Evolutionary conservation across 352 stramenopile genomes (phyloP), one percentile per base, ranked within the genome.

Genomic region (Bremia lactucae): DNA sequence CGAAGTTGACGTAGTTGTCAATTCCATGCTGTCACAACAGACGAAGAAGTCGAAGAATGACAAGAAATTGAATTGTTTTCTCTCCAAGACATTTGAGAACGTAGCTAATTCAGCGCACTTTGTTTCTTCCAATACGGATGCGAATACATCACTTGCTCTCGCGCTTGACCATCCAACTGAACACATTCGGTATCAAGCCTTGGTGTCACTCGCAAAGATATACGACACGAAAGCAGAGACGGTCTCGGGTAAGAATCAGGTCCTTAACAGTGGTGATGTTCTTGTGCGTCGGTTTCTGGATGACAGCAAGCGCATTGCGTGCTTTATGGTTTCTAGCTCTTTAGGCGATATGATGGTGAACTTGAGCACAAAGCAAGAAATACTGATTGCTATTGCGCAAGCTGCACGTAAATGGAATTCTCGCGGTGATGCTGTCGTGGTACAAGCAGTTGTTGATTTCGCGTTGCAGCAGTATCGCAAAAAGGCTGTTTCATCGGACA

Each of bases 61-160:
- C 31, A 77, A 83, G 54, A 59, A 61, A 18, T 40, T 83, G n/a
- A 65, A 64, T 45, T 49, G 55, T 42, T 90, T 90, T 44, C 24
- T 90, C 9, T 61, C 65, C 14, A 58, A 62, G 19, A 87, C 78
- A 19, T 87, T 90, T 46, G 54, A 69, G 14, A 72, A 73, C 26
- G 59, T 90, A 6, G 61, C 78, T 3, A 85, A 87, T 49, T 87
- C 78, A 37, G 72, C 78, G 6, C 74, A 86, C 44, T 90, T 87
- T 52, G 46, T 90, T 38, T 72, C 74, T 9, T 73, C 66, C 1
- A 61, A 52, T 21, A 63, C 58, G 4, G 65, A 83, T 36, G 71
- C 71, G n/a, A 79, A 67, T 43, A 90, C 75, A 20, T 89, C 78
- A 5, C 45, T 93, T 5, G 65, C 78, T 4, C 59, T 90, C 3